Evolutionary conservation across 1,284 basidiomycete species (phyloP), one percentile per base, ranked within the genome.

Genomic region (Kalmanozyma brasiliensis): DNA sequence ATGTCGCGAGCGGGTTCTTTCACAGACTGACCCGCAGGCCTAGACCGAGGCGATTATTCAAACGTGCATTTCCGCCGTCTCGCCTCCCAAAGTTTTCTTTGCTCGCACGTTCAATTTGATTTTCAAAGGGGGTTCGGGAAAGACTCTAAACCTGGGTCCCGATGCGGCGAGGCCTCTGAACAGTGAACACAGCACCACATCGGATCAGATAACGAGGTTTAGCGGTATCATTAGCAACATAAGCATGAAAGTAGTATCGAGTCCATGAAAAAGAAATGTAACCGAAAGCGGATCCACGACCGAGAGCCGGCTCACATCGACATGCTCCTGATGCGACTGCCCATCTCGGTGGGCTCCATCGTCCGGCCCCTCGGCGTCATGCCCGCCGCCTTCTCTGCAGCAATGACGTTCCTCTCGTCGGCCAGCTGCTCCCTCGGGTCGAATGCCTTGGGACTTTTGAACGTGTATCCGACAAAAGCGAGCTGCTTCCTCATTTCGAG

Each of bases 401-500:
- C 72, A 8, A 55, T 52, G 17, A 71, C 49, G n/a, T 59, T 68
- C 17, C 56, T 40, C 36, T 67, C 67, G 30, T 73, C 70, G 7
- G 35, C 57, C 22, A 76, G 45, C 57, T 75, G 70, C 14, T 61
- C 55, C 23, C 63, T 33, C 36, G 71, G 64, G 40, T 79, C 76
- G 22, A 79, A 78, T 4, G 61, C 53, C 34, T 76, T 74, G 4
- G 77, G 77, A 20, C 65, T 61, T 51, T 79, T 79, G 62, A 79
- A 79, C 13, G 77, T 79, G 49, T 79, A 79, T 2, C 77, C 77
- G 49, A 90, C 91, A 83, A 94, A 94, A 9, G 92, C 92, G 51
- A 93, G 86, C 67, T 89, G 89, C 84, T 98, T 97, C 76, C 94
- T 89, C 71, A 94, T 90, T 78, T 92, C 89, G 74, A 97, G 86